phyloP scores from a whole-genome alignment of 106 monocot genomes.

The Narthecium ossifragum region DNA sequence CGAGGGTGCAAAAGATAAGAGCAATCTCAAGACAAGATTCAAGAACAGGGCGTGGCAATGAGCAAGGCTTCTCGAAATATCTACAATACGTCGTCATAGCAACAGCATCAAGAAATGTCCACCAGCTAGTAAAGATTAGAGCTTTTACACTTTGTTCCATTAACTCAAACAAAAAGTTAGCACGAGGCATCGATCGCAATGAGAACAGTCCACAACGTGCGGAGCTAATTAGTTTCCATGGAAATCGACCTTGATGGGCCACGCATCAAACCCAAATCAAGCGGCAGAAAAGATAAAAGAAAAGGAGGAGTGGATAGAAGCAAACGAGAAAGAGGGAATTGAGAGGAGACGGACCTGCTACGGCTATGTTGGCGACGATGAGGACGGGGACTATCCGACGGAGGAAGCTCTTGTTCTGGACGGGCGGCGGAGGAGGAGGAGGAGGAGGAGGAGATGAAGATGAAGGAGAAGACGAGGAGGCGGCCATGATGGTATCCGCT shows the following conservation, averaged over 20 bases:
- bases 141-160: too few species aligned
- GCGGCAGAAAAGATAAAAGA: neutral
- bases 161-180: neutral
- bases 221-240: too few species aligned
- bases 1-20: too few species aligned
- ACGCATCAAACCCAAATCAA: neutral
- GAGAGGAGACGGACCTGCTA: conserved; percentile 22
- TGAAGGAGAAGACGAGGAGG: conserved; percentile 7
- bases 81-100: too few species aligned
- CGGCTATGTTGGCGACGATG: conserved; percentile 26
- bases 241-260: too few species aligned
- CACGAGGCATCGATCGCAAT: neutral
- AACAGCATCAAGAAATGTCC: too few species aligned
- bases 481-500: too few species aligned
- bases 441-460: conserved; percentile 3
- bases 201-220: neutral
- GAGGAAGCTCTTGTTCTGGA: conserved; percentile 28
- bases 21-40: too few species aligned
- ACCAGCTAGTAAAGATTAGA: too few species aligned
- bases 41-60: too few species aligned
- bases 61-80: too few species aligned
- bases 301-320: neutral
- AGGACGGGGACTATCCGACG: conserved; percentile 39
- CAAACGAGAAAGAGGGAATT: neutral
- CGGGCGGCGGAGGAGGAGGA: conserved; percentile 15